Conservation (phyloP, 371 early-diverging fungal genomes). For the Apophysomyces sp. region DNA sequence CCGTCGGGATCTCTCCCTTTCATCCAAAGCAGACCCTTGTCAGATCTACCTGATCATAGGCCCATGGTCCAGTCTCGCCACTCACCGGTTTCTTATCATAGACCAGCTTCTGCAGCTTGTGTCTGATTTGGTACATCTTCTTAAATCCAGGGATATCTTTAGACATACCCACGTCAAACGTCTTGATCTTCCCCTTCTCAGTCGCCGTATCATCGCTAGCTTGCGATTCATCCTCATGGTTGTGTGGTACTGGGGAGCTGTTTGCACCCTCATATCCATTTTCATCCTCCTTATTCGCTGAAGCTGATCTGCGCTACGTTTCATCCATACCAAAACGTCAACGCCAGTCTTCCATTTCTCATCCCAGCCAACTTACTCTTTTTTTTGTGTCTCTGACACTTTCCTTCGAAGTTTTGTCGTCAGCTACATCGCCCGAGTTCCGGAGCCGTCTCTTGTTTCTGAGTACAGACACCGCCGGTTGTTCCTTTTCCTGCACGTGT, state of each 20-base stretch:
- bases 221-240: no score
- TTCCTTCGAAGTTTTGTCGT: neutral
- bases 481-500: neutral
- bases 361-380: conserved; percentile 6
- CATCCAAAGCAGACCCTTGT: neutral
- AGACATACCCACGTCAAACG: conserved; percentile 5
- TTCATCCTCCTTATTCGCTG: conserved; percentile 13
- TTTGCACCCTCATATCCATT: neutral
- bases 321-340: neutral
- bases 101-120: conserved; percentile 34
- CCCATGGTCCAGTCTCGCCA: neutral
- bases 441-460: neutral
- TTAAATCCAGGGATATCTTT: conserved; percentile 31
- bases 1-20: conserved; percentile 30
- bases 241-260: neutral
- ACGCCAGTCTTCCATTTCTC: neutral
- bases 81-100: conserved; percentile 35
- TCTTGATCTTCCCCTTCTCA: neutral
- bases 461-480: neutral
- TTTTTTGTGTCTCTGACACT: conserved; percentile 7
- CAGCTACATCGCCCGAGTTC: neutral
- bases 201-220: neutral
- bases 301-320: conserved; percentile 11
- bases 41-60: neutral
- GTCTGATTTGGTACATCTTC: conserved; percentile 27